phyloP scores from a whole-genome alignment of 78 protist species.

The Dictyostelium firmibasis region DNA sequence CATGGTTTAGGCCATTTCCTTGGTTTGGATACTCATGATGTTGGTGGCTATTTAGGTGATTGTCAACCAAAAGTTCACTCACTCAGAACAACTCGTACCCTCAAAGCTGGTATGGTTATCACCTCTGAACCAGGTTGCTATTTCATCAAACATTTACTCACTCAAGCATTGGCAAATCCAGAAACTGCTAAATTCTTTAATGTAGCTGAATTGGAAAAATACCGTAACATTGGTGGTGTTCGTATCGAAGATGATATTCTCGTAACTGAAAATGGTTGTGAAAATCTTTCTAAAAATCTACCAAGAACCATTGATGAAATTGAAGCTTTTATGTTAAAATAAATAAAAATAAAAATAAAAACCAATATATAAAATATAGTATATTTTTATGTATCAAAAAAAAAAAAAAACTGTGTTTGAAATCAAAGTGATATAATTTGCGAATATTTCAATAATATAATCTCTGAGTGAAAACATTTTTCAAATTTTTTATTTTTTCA shows the following conservation, averaged over 20 bases:
- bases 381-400: too few relatives aligned
- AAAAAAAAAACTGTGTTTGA: too few relatives aligned
- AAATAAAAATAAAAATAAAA: not conserved
- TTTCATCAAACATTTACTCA: constrained; percentile 87
- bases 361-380: not conserved
- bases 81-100: constrained; percentile 80
- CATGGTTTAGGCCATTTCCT: constrained; percentile 96
- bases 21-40: constrained; percentile 97
- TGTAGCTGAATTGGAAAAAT: constrained; percentile 24
- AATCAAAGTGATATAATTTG: too few relatives aligned
- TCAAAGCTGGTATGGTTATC: constrained; percentile 87
- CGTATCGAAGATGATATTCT: constrained; percentile 95
- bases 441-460: too few relatives aligned
- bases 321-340: constrained; percentile 84
- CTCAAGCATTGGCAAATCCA: constrained; percentile 75
- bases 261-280: constrained; percentile 90
- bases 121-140: constrained; percentile 98
- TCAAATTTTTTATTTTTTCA: too few relatives aligned
- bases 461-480: too few relatives aligned
- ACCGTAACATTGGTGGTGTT: constrained; percentile 93
- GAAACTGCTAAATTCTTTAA: constrained; percentile 65
- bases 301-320: constrained; percentile 91
- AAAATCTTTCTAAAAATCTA: constrained; percentile 66
- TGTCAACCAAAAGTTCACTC: constrained; percentile 58
- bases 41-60: constrained; percentile 90